Evolutionary conservation across 176 grass and related monocot species (phyloP).

Genomic region (Aegilops tauschii): DNA sequence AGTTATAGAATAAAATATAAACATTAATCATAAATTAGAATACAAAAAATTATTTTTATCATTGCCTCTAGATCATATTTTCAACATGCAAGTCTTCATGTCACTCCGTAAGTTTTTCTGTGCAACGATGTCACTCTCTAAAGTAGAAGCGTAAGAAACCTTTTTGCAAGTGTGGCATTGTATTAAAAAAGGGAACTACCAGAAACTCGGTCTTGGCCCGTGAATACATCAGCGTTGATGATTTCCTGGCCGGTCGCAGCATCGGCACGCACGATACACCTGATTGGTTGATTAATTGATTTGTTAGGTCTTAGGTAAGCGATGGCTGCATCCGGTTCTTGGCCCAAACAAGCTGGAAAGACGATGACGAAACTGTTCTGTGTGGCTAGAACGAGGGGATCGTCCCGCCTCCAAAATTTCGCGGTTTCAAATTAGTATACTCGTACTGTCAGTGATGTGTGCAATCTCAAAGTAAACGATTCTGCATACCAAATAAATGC

Average conservation of each 20-base stretch:
- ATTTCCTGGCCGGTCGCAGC: too few relatives aligned
- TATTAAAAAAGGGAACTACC: too few relatives aligned
- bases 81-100: too few relatives aligned
- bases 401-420: neutral
- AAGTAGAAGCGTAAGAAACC: too few relatives aligned
- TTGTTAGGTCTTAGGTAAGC: slow-evolving; percentile 16
- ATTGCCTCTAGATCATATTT: too few relatives aligned
- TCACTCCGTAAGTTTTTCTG: too few relatives aligned
- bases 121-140: too few relatives aligned
- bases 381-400: neutral
- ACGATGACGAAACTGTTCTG: neutral
- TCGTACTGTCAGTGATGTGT: neutral
- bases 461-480: neutral
- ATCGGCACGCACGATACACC: neutral
- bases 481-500: neutral
- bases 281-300: neutral
- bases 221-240: neutral
- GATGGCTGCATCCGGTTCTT: slow-evolving; percentile 11
- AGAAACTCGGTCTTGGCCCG: too few relatives aligned
- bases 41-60: too few relatives aligned
- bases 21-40: too few relatives aligned
- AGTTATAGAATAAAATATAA: too few relatives aligned
- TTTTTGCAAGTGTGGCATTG: too few relatives aligned
- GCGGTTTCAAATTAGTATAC: neutral
- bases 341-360: neutral